Evolutionary conservation across 768 basidiomycete genomes (phyloP), one percentile per base, ranked within the genome.

Genomic region (Podaxis carcinomalis): DNA sequence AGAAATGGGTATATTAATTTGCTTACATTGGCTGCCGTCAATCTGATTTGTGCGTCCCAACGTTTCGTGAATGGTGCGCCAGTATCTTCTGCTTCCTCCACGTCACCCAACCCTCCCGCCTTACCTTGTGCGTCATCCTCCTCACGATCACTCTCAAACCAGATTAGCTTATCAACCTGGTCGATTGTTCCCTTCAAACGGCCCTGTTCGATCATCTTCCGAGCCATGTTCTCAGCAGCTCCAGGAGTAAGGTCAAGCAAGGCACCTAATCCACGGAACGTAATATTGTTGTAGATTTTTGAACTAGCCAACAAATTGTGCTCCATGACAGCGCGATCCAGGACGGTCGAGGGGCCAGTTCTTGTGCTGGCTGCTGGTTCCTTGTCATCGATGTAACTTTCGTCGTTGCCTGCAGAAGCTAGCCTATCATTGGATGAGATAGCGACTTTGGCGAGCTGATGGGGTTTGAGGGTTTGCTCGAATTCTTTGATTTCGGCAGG

Each of bases 171-270:
- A 62, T 96, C 93, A 13, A 98, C 94, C 71, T 99, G 97, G 70
- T 99, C 97, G 61, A 99, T 96, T 61, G 88, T 88, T 27, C 92
- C 97, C 63, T 92, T 88, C 63, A 98, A 76, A 58, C 97, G 89
- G 7, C 93, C 91, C 74, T 99, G 97, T 70, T 98, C 95, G 54
- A 99, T 97, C 97, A 99, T 99, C 70, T 91, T 92, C 56, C 96
- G 84, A 9, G 96, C 95, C 90, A 98, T 98, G 0, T 88, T 93
- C 75, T 99, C 97, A 16, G 96, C 96, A 14, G 93, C 94, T 27
- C 90, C 89, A 13, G 96, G 90, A 3, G 92, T 90, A 64, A 98
- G 77, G 69, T 94, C 92, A 51, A 99, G 80, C 14, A 98, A 77
- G 1, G 90, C 86, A 21, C 97, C 97, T 9, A 98, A 75, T n/a